Evolutionary conservation across 768 basidiomycete species (phyloP).

Genomic region (Lactarius tabidus): DNA sequence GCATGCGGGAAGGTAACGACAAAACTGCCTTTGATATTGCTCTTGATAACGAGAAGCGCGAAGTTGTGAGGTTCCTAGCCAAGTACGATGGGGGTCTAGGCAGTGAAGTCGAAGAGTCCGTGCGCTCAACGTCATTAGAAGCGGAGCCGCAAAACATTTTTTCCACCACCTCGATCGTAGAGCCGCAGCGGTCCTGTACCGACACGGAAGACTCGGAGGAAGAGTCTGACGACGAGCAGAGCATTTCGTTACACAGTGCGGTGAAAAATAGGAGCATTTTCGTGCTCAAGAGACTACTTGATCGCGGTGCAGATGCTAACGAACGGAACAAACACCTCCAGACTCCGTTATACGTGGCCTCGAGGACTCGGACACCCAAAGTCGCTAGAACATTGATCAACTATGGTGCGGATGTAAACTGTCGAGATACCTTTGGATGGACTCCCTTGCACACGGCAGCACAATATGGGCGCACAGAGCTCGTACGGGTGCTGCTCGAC

Average conservation of each 20-base stretch:
- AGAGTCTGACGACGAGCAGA: not conserved
- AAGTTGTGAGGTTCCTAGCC: not conserved
- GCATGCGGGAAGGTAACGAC: not conserved
- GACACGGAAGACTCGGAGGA: too few relatives aligned
- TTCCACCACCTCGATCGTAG: too few relatives aligned
- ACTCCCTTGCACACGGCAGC: not conserved
- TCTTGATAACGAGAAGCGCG: not conserved
- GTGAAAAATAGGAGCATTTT: not conserved
- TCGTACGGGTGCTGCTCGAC: not conserved
- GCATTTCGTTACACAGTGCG: not conserved
- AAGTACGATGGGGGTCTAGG: not conserved
- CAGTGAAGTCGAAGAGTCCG: not conserved
- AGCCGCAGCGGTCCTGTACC: too few relatives aligned
- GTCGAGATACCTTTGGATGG: not conserved
- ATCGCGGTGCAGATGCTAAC: not conserved
- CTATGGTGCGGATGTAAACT: not conserved
- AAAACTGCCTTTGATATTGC: not conserved
- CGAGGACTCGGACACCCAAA: not conserved
- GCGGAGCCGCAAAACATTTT: not conserved
- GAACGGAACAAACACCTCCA: not conserved
- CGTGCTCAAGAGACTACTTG: not conserved
- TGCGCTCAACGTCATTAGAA: too few relatives aligned
- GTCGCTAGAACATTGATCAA: not conserved
- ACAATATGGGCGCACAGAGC: not conserved
- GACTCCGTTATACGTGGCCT: not conserved